phyloP scores from a whole-genome alignment of 805 yeast genomes.

The Metschnikowia proteae region DNA sequence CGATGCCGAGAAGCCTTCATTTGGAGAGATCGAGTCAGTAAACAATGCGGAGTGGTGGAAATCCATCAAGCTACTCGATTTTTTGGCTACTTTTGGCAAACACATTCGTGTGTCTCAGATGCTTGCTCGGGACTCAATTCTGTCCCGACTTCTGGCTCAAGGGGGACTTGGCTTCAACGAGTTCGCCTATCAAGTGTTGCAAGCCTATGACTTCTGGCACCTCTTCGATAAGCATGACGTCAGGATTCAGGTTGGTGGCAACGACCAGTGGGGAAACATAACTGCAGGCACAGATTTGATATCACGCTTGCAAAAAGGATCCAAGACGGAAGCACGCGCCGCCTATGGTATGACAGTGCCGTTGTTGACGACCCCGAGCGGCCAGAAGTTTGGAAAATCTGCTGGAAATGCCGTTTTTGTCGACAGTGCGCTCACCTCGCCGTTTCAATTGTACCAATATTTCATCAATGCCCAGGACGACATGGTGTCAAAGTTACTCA shows the following conservation, averaged over 20 bases:
- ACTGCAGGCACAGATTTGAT: slow-evolving; percentile 93
- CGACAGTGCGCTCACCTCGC: slow-evolving; percentile 66
- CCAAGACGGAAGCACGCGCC: slow-evolving; percentile 3
- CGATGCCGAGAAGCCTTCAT: slow-evolving; percentile 12
- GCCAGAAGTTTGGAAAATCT: slow-evolving; percentile 93
- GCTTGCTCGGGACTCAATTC: slow-evolving; percentile 86
- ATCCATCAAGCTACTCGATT: slow-evolving; percentile 68
- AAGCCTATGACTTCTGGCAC: slow-evolving; percentile 91
- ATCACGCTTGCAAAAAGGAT: slow-evolving; percentile 44
- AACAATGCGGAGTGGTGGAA: slow-evolving; percentile 90
- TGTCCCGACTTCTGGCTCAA: slow-evolving; percentile 62
- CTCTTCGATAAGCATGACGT: slow-evolving; percentile 58
- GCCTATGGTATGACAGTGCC: slow-evolving; percentile 84
- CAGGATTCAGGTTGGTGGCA: slow-evolving; percentile 85
- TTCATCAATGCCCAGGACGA: slow-evolving; percentile 77
- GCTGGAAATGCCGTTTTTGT: slow-evolving; percentile 96
- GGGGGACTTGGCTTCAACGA: slow-evolving; percentile 90
- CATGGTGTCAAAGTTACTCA: slow-evolving; percentile 64
- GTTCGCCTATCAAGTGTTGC: slow-evolving; percentile 87
- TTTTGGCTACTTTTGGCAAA: slow-evolving; percentile 71
- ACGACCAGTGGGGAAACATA: slow-evolving; percentile 98
- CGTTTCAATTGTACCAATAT: slow-evolving; percentile 81
- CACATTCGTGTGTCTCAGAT: slow-evolving; percentile 79
- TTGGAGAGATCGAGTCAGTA: slow-evolving; percentile 41
- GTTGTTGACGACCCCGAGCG: slow-evolving; percentile 77